These are phyloP conservation scores for Zymoseptoria pseudotritici DNA, from an alignment of 2,329 filamentous ascomycete genomes.

Conservation along the genomic window DNA sequence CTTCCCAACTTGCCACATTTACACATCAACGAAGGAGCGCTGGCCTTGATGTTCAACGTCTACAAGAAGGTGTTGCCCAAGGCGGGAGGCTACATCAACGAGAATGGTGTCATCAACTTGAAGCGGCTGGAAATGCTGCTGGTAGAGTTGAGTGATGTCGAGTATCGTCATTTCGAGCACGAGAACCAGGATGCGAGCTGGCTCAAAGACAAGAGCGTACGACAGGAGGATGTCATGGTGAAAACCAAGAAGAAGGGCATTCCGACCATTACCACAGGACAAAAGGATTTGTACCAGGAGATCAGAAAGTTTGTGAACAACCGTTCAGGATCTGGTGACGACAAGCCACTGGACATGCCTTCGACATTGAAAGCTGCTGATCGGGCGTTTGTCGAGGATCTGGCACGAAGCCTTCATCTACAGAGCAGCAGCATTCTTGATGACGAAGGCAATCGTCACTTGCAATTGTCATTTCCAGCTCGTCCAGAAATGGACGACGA, in stretches of 20 bases:
- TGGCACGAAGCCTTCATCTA: slow-evolving; percentile 63
- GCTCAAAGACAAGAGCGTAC: slow-evolving; percentile 79
- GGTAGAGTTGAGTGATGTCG: slow-evolving; percentile 77
- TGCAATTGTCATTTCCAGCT: slow-evolving; percentile 55
- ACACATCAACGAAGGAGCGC: slow-evolving; percentile 95
- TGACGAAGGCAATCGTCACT: slow-evolving; percentile 58
- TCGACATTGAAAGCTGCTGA: slow-evolving; percentile 69
- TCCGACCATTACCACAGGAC: slow-evolving; percentile 66
- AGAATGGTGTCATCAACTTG: slow-evolving; percentile 86
- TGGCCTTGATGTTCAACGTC: slow-evolving; percentile 94
- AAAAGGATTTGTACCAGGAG: slow-evolving; percentile 73
- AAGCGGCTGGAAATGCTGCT: slow-evolving; percentile 68
- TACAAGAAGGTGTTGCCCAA: slow-evolving; percentile 87
- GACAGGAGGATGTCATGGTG: slow-evolving; percentile 59
- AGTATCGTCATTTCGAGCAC: slow-evolving; percentile 85
- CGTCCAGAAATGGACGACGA: slow-evolving; percentile 43
- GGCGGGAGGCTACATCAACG: slow-evolving; percentile 92
- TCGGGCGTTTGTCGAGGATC: slow-evolving; percentile 84
- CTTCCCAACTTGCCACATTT: slow-evolving; percentile 90
- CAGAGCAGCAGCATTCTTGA: slow-evolving; percentile 58
- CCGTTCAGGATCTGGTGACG: slow-evolving; percentile 46
- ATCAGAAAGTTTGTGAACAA: slow-evolving; percentile 77
- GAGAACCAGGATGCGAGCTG: slow-evolving; percentile 84
- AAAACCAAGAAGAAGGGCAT: slow-evolving; percentile 55
- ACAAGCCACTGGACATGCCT: slow-evolving; percentile 63